Percentiles rank a stretch among this genome's conserved stretches.
phyloP scores from a whole-genome alignment of 2,329 filamentous ascomycete species.

The Alternaria sp. region DNA sequence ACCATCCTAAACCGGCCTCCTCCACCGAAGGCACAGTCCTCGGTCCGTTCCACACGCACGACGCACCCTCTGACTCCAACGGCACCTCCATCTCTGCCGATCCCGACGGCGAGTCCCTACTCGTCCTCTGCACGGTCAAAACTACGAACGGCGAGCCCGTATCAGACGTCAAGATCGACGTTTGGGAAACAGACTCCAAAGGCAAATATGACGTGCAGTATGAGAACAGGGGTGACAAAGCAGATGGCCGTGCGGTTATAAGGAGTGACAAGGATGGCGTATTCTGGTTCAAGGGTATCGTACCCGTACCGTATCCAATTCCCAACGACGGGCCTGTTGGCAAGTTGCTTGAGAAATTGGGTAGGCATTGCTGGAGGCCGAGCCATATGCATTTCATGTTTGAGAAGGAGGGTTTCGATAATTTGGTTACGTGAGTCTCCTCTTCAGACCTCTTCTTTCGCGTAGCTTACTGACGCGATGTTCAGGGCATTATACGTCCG shows the following conservation, averaged over 20 bases:
- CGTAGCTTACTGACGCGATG: not conserved
- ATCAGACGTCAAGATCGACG: conserved; percentile 72
- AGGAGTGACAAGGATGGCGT: conserved; percentile 71
- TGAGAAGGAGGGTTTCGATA: conserved; percentile 62
- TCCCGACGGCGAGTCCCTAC: conserved; percentile 70
- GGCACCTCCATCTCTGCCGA: conserved; percentile 72
- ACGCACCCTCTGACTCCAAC: conserved; percentile 64
- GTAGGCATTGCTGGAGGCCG: conserved; percentile 46
- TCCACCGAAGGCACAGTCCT: conserved; percentile 81
- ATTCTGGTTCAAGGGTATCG: conserved; percentile 87
- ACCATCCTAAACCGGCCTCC: conserved; percentile 76
- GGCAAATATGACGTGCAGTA: conserved; percentile 86
- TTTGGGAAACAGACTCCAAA: conserved; percentile 85
- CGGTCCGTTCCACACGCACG: conserved; percentile 83
- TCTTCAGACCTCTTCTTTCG: not conserved
- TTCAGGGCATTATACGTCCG: conserved; percentile 75
- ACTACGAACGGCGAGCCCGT: conserved; percentile 70
- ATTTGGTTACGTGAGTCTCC: conserved; percentile 76
- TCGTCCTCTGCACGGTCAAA: conserved; percentile 75
- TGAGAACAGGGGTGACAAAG: conserved; percentile 61
- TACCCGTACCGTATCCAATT: conserved; percentile 85
- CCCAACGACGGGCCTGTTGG: conserved; percentile 79
- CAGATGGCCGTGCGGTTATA: conserved; percentile 77
- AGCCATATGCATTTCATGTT: conserved; percentile 69
- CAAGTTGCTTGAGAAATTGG: conserved; percentile 35